Evolutionary conservation across 1,284 basidiomycete species (phyloP), one percentile per base, ranked within the genome.

Genomic region (Heliocybe sulcata): DNA sequence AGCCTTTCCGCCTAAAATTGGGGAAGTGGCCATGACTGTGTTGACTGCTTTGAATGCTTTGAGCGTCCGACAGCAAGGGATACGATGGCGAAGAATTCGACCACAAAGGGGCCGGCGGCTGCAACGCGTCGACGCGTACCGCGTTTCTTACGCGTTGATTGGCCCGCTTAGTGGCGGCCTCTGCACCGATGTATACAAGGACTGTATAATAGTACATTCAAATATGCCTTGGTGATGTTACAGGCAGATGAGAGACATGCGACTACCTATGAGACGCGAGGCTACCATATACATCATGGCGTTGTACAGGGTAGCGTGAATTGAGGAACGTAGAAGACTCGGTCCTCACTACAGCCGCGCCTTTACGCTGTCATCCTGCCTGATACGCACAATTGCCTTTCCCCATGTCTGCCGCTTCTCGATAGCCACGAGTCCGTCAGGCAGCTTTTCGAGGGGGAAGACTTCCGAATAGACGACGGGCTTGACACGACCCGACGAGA

Each of bases 321-420:
- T 6, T 31, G 29, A 31, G n/a, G n/a, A n/a, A n/a, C n/a, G n/a
- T n/a, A n/a, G 29, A 31, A 31, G 29, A 31, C 29, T 31, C 12
- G 29, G 12, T 31, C 29, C 29, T 12, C 12, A 12, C 45, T 61
- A 76, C 58, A 77, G 55, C 60, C 66, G 76, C 2, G 69, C 65
- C 51, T 52, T 58, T 1, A 54, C 57, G 35, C 42, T 57, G n/a
- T 67, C 64, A 26, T 79, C 76, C 27, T 78, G 72, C 55, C 77
- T 77, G 33, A 98, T 70, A 35, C 77, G 77, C 1, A 93, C 80
- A 20, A 96, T 75, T 0, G 81, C 90, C 69, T 98, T 98, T 1
- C 95, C 96, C 91, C 92, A 98, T 1, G 94, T 96, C 72, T 92
- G 84, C 56, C 96, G 76, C 54, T 77, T 77, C 64, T 93, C 85